phyloP scores from a whole-genome alignment of 495 filamentous ascomycete species.

The Tuber borchii region DNA sequence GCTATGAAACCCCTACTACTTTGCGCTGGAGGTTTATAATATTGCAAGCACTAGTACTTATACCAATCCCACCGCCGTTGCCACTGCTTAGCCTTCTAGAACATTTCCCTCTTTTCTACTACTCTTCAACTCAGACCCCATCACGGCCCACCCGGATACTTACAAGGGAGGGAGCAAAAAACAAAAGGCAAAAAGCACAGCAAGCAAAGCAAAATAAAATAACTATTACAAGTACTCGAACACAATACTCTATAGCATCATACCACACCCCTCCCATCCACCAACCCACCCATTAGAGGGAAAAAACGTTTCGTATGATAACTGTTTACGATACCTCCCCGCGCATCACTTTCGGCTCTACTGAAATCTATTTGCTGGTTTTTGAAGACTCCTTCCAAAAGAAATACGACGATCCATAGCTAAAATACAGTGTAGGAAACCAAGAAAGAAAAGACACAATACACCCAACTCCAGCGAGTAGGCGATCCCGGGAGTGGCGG shows the following conservation, averaged over 20 bases:
- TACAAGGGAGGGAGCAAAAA: background rate
- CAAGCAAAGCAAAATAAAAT: background rate
- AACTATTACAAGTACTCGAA: background rate
- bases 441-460: background rate
- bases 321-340: background rate
- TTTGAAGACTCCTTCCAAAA: background rate
- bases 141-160: background rate
- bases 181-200: background rate
- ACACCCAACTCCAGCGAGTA: background rate
- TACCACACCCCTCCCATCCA: background rate
- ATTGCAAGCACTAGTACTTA: background rate
- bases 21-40: background rate
- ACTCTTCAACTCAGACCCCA: background rate
- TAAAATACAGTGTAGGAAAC: constrained; percentile 1
- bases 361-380: background rate
- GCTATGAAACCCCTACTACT: too few relatives aligned
- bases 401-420: background rate
- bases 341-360: background rate
- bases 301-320: background rate
- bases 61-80: background rate
- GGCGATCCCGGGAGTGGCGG: background rate
- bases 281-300: background rate
- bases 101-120: background rate
- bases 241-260: background rate
- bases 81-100: background rate